Conservation (phyloP, 768 basidiomycete species). For the Asterophora lycoperdoides region DNA sequence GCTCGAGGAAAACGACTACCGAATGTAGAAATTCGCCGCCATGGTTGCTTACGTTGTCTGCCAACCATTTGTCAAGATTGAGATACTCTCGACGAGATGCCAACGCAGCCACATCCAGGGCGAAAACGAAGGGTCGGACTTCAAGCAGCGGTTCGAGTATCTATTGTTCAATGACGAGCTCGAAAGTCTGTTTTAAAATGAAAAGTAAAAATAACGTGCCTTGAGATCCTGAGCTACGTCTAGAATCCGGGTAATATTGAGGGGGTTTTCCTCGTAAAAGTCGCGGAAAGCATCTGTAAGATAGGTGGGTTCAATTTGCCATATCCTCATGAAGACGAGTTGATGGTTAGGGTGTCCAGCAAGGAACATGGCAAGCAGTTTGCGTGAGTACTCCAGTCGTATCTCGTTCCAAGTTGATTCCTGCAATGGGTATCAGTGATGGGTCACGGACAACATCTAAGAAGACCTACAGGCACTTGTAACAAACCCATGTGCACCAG, state of each 20-base stretch:
- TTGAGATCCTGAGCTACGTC: slow-evolving; percentile 96
- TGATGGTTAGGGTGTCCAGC: slow-evolving; percentile 93
- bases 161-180: slow-evolving; percentile 30
- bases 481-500: slow-evolving; percentile 90
- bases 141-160: slow-evolving; percentile 91
- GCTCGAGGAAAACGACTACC: slow-evolving; percentile 82
- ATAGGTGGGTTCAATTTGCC: slow-evolving; percentile 85
- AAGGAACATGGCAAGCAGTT: slow-evolving; percentile 84
- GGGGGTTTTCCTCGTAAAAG: slow-evolving; percentile 87
- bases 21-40: slow-evolving; percentile 85
- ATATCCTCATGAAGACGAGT: slow-evolving; percentile 94
- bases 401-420: slow-evolving; percentile 86
- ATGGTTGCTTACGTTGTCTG: slow-evolving; percentile 78
- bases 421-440: slow-evolving; percentile 27
- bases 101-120: slow-evolving; percentile 90
- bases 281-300: slow-evolving; percentile 86
- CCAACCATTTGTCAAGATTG: slow-evolving; percentile 95
- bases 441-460: neutral
- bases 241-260: slow-evolving; percentile 91
- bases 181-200: too few species aligned
- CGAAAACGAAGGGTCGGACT: slow-evolving; percentile 83
- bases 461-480: slow-evolving; percentile 74
- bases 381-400: slow-evolving; percentile 81
- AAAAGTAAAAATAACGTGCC: slow-evolving; percentile 39
- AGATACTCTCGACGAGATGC: slow-evolving; percentile 92